Evolutionary conservation across 129 eudicot species (phyloP).

Genomic region (Artemisia annua): DNA sequence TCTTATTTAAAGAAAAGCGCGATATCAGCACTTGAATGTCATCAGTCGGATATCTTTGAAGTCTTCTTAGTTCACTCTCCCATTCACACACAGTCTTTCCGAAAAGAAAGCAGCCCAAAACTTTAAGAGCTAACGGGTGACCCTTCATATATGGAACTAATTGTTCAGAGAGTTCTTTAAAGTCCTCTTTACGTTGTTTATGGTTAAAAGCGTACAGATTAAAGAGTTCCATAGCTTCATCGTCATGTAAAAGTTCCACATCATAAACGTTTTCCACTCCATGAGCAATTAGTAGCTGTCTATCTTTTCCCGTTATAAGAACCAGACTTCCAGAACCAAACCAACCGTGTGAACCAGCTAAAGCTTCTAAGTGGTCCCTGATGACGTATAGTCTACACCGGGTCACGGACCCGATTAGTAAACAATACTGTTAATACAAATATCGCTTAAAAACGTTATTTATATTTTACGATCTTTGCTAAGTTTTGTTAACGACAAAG

Average conservation of each 20-base stretch:
- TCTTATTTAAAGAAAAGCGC: slow-evolving; percentile 20
- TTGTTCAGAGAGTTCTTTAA: slow-evolving; percentile 17
- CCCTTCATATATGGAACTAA: slow-evolving; percentile 34
- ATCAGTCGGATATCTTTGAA: slow-evolving; percentile 10
- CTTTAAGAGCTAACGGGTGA: slow-evolving; percentile 41
- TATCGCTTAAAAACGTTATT: no score
- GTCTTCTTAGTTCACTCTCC: slow-evolving; percentile 21
- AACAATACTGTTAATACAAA: no score
- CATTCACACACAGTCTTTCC: slow-evolving; percentile 21
- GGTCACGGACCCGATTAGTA: no score
- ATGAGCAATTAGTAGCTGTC: slow-evolving; percentile 17
- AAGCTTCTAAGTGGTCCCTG: slow-evolving; percentile 24
- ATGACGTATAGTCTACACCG: no score
- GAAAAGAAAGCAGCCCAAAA: slow-evolving; percentile 34
- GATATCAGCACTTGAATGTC: slow-evolving; percentile 24
- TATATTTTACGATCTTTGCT: no score
- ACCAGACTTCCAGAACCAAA: slow-evolving; percentile 38
- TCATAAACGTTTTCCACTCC: slow-evolving; percentile 29
- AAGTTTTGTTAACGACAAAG: no score
- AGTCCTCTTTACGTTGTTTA: slow-evolving; percentile 29
- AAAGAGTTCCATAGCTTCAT: slow-evolving; percentile 42
- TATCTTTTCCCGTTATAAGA: slow-evolving; percentile 28
- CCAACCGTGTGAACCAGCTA: slow-evolving; percentile 32
- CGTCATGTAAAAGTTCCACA: slow-evolving; percentile 23
- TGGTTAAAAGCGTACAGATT: slow-evolving; percentile 31